Evolutionary conservation across 2,329 filamentous ascomycete genomes (phyloP), one percentile per base, ranked within the genome.

Genomic region (Alternaria sp.): DNA sequence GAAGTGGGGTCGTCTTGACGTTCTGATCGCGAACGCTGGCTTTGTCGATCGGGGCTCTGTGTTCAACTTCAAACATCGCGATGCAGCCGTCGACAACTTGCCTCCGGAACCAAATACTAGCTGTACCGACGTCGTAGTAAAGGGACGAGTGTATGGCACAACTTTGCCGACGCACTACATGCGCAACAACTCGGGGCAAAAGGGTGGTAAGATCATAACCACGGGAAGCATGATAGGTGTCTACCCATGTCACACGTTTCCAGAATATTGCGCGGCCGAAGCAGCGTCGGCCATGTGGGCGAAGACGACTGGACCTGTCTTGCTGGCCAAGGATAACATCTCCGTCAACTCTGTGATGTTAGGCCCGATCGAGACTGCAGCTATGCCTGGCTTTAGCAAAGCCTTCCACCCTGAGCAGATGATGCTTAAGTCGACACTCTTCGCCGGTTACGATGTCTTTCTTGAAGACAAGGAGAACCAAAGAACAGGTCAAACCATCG

Each of bases 81-180:
- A 69, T 41, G 60, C 56, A 17, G 23, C 37, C 17, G 46, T 67
- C 17, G 73, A 72, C 17, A 66, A 69, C 8, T 63, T 82, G 31
- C 82, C 82, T 4, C 72, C 80, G 0, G 75, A 77, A 54, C 83
- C 82, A 0, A 73, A 83, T 53, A 69, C 81, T 1, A 61, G 61
- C 2, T 80, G 78, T 48, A 84, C 81, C 2, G 82, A 85, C 54
- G 69, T 82, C 33, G 77, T 81, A 62, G 80, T 80, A 67, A 84
- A 84, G 66, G 81, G 80, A 3, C 74, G 83, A 1, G 65, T 85
- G 0, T 84, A 83, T 56, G 81, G 82, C 4, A 80, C 78, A 1
- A 77, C 79, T 54, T 72, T 85, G 8, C 81, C 83, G 0, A 80
- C 78, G 1, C 82, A 85, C 62, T 85, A 83, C 67, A 85, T 85